Percentiles rank a stretch among this genome's conserved stretches.
These are phyloP conservation scores for Coniophora puteana DNA, from an alignment of 1,284 basidiomycete species.

Conservation along the genomic window DNA sequence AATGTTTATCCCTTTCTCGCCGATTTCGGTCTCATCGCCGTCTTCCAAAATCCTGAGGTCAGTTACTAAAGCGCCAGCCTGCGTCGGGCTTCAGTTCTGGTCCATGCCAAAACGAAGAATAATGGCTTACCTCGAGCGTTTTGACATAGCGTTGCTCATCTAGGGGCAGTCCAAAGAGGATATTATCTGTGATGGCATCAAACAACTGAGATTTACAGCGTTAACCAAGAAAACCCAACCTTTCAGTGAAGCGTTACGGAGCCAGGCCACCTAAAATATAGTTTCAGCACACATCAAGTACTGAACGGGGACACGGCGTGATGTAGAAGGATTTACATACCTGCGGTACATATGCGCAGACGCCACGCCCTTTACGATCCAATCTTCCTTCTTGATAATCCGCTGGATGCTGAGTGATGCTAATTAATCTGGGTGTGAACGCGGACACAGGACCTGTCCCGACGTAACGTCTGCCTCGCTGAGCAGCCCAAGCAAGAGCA, in stretches of 20 bases:
- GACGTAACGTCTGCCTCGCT: conserved; percentile 60
- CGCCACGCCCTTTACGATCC: conserved; percentile 68
- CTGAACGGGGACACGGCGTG: neutral
- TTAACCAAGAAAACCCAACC: conserved; percentile 31
- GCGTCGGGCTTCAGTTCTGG: conserved; percentile 31
- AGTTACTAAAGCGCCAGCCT: conserved; percentile 56
- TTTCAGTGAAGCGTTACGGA: conserved; percentile 86
- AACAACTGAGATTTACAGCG: neutral
- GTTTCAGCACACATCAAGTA: too few species aligned
- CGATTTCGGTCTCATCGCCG: conserved; percentile 85
- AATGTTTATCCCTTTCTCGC: conserved; percentile 68
- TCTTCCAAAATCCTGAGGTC: conserved; percentile 89
- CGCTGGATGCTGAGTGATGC: conserved; percentile 28
- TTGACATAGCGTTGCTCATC: conserved; percentile 72
- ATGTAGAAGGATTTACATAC: conserved; percentile 26
- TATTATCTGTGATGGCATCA: conserved; percentile 62
- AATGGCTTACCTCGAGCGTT: conserved; percentile 54
- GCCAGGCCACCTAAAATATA: conserved; percentile 72
- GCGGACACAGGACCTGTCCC: conserved; percentile 41
- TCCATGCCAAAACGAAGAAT: neutral
- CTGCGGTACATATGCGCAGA: conserved; percentile 90
- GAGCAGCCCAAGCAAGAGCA: conserved; percentile 69
- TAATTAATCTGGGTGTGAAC: conserved; percentile 44
- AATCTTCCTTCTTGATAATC: conserved; percentile 55
- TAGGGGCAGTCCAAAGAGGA: conserved; percentile 80